Conservation (phyloP, 2,329 filamentous ascomycete genomes). For the Huntiella decipiens region DNA sequence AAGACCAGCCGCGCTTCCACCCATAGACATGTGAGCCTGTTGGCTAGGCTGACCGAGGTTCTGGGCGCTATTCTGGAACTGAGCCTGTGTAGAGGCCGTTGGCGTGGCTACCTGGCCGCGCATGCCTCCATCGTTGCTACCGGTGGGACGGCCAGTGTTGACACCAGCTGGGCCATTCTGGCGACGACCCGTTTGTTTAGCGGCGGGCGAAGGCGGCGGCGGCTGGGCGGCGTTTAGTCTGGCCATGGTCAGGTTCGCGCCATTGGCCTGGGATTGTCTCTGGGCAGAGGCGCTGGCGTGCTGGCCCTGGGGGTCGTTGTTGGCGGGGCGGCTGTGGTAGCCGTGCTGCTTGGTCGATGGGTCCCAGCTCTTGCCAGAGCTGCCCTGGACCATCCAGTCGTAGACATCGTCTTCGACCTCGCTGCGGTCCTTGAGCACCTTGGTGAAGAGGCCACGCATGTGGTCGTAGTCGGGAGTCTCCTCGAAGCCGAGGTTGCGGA, state of each 20-base stretch:
- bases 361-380: conserved; percentile 73
- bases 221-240: conserved; percentile 91
- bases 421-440: conserved; percentile 82
- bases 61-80: conserved; percentile 89
- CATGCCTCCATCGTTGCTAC: conserved; percentile 39
- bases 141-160: conserved; percentile 58
- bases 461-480: conserved; percentile 98
- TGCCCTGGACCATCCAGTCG: conserved; percentile 92
- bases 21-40: conserved; percentile 34
- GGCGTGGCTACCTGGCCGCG: conserved; percentile 60
- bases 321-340: conserved; percentile 18
- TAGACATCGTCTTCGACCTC: conserved; percentile 97
- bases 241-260: conserved; percentile 52
- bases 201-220: conserved; percentile 70
- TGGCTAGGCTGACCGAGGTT: conserved; percentile 51
- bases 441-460: conserved; percentile 85
- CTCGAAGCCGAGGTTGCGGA: conserved; percentile 94
- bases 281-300: conserved; percentile 19
- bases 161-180: conserved; percentile 60
- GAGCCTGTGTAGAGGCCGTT: conserved; percentile 79
- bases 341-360: conserved; percentile 43
- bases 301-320: conserved; percentile 44
- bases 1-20: conserved; percentile 23
- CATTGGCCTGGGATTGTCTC: conserved; percentile 50
- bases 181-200: conserved; percentile 57